Evolutionary conservation across 2,329 filamentous ascomycete genomes (phyloP).

Genomic region (Hypoxylon sp.): DNA sequence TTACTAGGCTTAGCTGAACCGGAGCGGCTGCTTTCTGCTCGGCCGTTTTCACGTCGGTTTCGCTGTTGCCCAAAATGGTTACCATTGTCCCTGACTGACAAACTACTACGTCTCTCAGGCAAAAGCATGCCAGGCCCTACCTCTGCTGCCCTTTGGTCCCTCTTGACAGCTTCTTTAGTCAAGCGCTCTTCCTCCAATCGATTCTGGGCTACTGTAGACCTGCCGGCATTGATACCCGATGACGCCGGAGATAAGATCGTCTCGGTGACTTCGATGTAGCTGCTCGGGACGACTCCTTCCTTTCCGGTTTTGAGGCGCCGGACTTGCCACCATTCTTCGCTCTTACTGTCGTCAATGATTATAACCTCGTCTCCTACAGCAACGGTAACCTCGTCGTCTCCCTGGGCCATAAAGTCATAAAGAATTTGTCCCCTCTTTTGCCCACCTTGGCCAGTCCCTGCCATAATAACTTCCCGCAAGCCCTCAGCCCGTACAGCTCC

Average conservation of each 20-base stretch:
- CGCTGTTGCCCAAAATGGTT: conserved; percentile 80
- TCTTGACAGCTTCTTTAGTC: conserved; percentile 83
- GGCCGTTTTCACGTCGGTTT: conserved; percentile 77
- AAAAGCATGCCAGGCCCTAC: conserved; percentile 84
- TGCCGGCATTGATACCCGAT: conserved; percentile 65
- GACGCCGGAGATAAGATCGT: conserved; percentile 68
- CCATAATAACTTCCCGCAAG: conserved; percentile 87
- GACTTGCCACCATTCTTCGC: conserved; percentile 99
- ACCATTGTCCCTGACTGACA: conserved; percentile 76
- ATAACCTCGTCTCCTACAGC: conserved; percentile 91
- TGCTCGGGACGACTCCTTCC: conserved; percentile 96
- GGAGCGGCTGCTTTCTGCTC: conserved; percentile 67
- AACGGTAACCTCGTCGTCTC: conserved; percentile 96
- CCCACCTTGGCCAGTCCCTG: conserved; percentile 75
- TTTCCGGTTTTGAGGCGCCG: conserved; percentile 90
- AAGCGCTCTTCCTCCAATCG: conserved; percentile 85
- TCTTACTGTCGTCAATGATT: conserved; percentile 89
- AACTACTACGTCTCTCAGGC: conserved; percentile 84
- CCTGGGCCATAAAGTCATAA: conserved; percentile 97
- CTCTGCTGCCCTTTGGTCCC: conserved; percentile 76
- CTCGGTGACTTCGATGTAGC: conserved; percentile 92
- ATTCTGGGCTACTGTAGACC: conserved; percentile 82
- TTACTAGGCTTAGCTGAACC: conserved; percentile 79
- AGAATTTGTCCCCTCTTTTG: conserved; percentile 89
- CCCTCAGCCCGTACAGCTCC: conserved; percentile 88